Base-by-base conservation (phyloP, 768 basidiomycete species). In the Boletellus ananas region DNA sequence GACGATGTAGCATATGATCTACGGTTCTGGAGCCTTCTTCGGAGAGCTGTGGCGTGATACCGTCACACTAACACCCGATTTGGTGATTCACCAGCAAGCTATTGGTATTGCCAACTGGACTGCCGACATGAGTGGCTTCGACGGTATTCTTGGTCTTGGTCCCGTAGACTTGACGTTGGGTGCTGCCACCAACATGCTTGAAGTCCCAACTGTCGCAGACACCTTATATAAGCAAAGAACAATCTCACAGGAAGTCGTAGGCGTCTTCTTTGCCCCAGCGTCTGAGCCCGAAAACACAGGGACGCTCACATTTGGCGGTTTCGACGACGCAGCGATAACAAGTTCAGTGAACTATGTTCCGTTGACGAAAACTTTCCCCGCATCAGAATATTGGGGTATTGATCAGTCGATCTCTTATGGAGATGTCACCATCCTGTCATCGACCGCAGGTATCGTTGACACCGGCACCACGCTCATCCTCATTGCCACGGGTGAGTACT, bases 61-160 rank as follows among this genome's bases (percentile, higher is more conserved):
- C 3, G 11, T 60, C 33, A 43, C 48, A 0, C 45, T 61, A 6
- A 8, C 37, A 2, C 34, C 47, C 8, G 36, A 33, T 21, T 35
- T 57, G 34, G 44, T 56, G 16, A 29, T 59, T 14, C 8, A 25
- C 12, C 33, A 48, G 1, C 76, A 77, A 55, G 62, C 61, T 13
- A 70, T 77, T 10, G 58, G 73, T 9, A 68, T 68, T 38, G 73
- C 76, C 1, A 43, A 53, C 3, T 44, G 31, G 7, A 40, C 62
- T 13, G 0, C 16, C 1, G 70, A 69, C 12, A 64, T 71, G 27
- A 14, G 49, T n/a, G 68, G 56, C n/a, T 56, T 75, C 10, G 73
- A 75, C 34, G 75, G 75, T 7, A 70, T 76, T 42, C 65, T 77
- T 10, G 58, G 75, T 59, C 42, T 59, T 13, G 65, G 74, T 16